Base-by-base conservation (phyloP, 169 alveolate species). In the Plasmodium reichenowi region DNA sequence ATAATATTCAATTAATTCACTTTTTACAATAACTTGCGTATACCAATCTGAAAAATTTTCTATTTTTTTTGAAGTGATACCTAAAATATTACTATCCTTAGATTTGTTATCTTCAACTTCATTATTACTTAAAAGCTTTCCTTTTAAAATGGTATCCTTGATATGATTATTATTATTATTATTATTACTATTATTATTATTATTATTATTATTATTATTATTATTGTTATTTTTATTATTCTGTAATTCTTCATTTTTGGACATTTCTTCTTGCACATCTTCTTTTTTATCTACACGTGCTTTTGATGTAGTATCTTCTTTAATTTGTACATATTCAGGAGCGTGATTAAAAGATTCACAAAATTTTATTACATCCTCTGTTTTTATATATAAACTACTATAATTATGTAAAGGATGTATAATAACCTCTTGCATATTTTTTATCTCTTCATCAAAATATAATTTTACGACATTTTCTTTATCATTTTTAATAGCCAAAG, bases 1-100 rank as follows among this genome's bases (percentile, higher is more conserved):
- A 93, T 99, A 98, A 95, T 98, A 98, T 88, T 98, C 99, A 20
- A 99, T 98, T 98, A 99, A 92, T 92, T 98, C 99, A 72, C 99
- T 96, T 67, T 98, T 97, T 32, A 97, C 95, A 50, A 99, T 97
- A 38, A 97, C 99, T 91, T 95, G 97, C 24, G 96, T 89, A 88
- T 94, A 96, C 97, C 98, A 96, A 66, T 94, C 97, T 5, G 98
- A 91, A 89, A 96, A 95, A 90, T 95, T 93, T 8, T 74, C 95
- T 9, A 72, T 85, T 90, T 96, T 96, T 88, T 94, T 94, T 50
- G 92, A 94, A 2, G 95, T 94, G 48, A 96, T 66, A 17, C 98
- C 98, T 66, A 95, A 67, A 12, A 88, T 78, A 83, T 92, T 80
- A 38, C 47, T 3, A 48, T 72, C 93, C 58, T 70, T 74, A 22